Base-by-base conservation (phyloP, 345 rosid genomes). In the Citrus sp. region DNA sequence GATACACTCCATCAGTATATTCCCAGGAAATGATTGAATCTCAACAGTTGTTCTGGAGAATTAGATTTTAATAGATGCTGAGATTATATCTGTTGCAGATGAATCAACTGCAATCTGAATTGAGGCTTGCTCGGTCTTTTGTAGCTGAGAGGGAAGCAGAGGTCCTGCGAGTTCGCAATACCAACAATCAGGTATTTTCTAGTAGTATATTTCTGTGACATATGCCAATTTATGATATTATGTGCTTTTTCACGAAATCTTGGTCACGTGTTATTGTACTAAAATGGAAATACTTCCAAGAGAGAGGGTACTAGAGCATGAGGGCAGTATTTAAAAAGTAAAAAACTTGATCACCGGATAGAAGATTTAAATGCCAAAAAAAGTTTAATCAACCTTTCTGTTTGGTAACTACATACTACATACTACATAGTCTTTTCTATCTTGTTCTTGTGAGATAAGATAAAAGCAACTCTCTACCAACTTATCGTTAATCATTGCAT, bases 131-230 rank as follows among this genome's bases (percentile, higher is more conserved):
- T 76, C 92, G 96, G 58, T 92, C 98, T 60, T 80, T 93, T 78
- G 91, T 93, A 80, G 98, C 92, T 7, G 98, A 95, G 86, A 91
- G 92, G 83, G 98, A 95, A 79, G 83, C 92, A 65, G 99, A 93
- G 77, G 85, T 91, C 72, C 96, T 92, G 84, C 86, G 86, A 30
- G 89, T 95, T 75, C 92, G 89, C 72, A 87, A 80, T 63, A 90
- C 94, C 61, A 95, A 93, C 84, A 90, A 88, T 82, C 97, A 93
- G 97, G 99, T 92, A 81, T 25, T 21, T 40, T 25, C 66, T 9
- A 30, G 13, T 40, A 34, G 61, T 75, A 6, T 81, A 59, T 37
- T 14, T 6, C 40, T 74, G 42, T 22, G 21, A 3, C 13, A 9
- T 7, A 19, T 35, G 58, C 49, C 30, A 68, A 34, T 25, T 14